Conservation (phyloP, 495 filamentous ascomycete genomes). For the Aspergillus ostianus region DNA sequence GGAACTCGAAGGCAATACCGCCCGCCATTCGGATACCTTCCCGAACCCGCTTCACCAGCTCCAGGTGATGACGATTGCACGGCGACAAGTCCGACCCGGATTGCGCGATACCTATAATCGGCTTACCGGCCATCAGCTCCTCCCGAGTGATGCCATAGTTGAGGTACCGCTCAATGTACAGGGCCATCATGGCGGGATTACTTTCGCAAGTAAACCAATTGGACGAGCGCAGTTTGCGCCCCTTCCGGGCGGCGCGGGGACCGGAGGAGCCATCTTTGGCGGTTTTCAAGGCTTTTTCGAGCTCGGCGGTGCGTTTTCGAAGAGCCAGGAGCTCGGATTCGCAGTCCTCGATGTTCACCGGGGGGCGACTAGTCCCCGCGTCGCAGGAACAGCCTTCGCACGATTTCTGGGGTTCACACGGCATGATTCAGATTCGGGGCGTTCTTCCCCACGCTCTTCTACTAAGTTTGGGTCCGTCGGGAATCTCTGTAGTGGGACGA, state of each 20-base stretch:
- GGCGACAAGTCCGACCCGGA: constrained; percentile 54
- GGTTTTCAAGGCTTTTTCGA: constrained; percentile 32
- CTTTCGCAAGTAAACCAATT: constrained; percentile 47
- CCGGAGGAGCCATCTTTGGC: constrained; percentile 19
- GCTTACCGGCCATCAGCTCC: constrained; percentile 52
- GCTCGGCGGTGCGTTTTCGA: constrained; percentile 34
- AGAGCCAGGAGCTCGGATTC: constrained; percentile 38
- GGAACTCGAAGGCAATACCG: constrained; percentile 56
- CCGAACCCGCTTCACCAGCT: constrained; percentile 51
- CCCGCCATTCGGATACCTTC: constrained; percentile 54
- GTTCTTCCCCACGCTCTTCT: neutral
- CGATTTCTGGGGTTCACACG: constrained; percentile 32
- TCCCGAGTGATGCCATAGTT: constrained; percentile 55
- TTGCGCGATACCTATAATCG: constrained; percentile 58
- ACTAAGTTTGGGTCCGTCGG: neutral
- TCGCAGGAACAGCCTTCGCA: constrained; percentile 43
- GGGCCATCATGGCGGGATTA: constrained; percentile 49
- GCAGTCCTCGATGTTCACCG: constrained; percentile 40
- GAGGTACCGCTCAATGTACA: constrained; percentile 56
- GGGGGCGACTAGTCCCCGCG: constrained; percentile 12
- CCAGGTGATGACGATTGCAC: constrained; percentile 54
- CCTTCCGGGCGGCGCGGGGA: constrained; percentile 13
- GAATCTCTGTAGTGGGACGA: neutral
- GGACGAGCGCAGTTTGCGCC: constrained; percentile 43
- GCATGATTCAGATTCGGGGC: constrained; percentile 21